These are phyloP conservation scores for Solanum chaucha DNA, from an alignment of 257 asterid genomes.

Conservation along the genomic window DNA sequence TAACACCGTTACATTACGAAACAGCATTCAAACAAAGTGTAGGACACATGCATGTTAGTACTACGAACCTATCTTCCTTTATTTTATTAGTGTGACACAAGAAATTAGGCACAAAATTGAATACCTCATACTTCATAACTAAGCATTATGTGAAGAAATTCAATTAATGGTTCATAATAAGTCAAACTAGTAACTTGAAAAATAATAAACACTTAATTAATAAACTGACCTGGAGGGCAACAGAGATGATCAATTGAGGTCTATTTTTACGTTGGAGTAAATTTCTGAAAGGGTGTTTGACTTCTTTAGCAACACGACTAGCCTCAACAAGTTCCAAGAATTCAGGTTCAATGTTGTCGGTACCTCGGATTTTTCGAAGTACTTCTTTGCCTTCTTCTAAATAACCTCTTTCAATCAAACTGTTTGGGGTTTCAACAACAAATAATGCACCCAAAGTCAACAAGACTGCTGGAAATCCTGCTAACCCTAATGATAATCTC, in stretches of 20 bases:
- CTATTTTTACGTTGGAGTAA: conserved; percentile 65
- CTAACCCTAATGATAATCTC: conserved; percentile 78
- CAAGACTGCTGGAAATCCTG: conserved; percentile 74
- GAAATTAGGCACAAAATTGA: background rate
- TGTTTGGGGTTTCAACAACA: conserved; percentile 81
- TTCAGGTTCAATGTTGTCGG: conserved; percentile 68
- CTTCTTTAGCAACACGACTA: conserved; percentile 66
- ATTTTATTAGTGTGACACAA: background rate
- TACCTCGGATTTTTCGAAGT: conserved; percentile 66
- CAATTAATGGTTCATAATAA: background rate
- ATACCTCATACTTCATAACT: background rate
- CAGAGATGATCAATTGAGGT: conserved; percentile 68
- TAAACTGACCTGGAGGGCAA: conserved; percentile 50
- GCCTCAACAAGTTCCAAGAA: conserved; percentile 73
- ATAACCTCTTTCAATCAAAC: conserved; percentile 71
- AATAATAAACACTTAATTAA: background rate
- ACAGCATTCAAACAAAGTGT: background rate
- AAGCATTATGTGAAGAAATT: background rate
- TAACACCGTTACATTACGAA: background rate
- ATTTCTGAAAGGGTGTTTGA: conserved; percentile 82
- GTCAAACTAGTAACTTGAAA: background rate
- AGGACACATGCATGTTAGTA: background rate
- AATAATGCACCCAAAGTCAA: conserved; percentile 63
- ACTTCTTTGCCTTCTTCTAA: conserved; percentile 68
- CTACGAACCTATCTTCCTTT: background rate